A percentile compares a stretch with the other conserved stretches of the same genome.
Conservation (phyloP, 2,329 filamentous ascomycete genomes). For the Neopestalotiopsis clavispora region DNA sequence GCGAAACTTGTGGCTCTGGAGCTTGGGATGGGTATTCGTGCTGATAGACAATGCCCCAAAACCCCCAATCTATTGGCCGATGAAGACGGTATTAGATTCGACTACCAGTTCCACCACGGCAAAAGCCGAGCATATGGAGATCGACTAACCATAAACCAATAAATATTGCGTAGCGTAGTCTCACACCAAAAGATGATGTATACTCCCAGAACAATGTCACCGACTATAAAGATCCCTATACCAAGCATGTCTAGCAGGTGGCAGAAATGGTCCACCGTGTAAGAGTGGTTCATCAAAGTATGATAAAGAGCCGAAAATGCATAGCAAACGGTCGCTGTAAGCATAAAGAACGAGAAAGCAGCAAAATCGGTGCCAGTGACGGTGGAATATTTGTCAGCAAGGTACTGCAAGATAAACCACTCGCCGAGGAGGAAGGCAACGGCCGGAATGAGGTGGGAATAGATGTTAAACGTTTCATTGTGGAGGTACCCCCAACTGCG, state of each 20-base stretch:
- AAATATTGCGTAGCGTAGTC: neutral
- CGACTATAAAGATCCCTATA: neutral
- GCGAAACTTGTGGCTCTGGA: neutral
- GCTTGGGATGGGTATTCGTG: neutral
- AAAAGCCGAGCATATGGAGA: neutral
- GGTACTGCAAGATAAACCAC: conserved; percentile 5
- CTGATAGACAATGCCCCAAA: neutral
- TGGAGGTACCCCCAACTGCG: neutral
- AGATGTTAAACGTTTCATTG: neutral
- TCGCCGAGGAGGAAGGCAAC: neutral
- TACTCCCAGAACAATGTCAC: neutral
- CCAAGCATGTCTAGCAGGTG: neutral
- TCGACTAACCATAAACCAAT: neutral
- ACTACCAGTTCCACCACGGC: neutral
- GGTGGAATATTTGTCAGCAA: neutral
- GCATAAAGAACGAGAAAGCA: neutral
- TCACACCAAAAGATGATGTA: neutral
- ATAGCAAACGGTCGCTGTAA: neutral
- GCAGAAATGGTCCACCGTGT: neutral
- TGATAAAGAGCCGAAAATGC: neutral
- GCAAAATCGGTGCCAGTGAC: neutral
- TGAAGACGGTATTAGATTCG: neutral
- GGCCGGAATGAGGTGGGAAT: neutral
- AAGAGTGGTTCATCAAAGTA: conserved; percentile 1
- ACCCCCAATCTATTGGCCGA: neutral